These are phyloP conservation scores for Afroboletus lepidellus DNA, from an alignment of 1,284 basidiomycete species.

Conservation along the genomic window DNA sequence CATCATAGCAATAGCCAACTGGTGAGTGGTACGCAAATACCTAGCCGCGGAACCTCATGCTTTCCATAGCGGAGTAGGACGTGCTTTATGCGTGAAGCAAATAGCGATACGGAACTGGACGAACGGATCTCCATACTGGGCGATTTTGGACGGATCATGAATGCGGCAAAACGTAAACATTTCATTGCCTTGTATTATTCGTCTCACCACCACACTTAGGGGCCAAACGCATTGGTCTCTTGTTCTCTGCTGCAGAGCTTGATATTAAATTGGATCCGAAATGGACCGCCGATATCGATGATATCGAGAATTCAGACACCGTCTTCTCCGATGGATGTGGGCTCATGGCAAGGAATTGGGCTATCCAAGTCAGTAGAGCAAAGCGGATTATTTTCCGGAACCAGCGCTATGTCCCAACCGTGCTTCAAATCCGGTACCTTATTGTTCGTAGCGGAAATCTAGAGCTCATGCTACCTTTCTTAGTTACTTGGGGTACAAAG, in stretches of 20 bases:
- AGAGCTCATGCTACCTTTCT: background rate
- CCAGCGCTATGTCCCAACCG: conserved; percentile 54
- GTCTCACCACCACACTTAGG: conserved; percentile 36
- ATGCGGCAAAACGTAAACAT: conserved; percentile 57
- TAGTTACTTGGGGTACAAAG: conserved; percentile 63
- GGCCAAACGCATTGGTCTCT: conserved; percentile 62
- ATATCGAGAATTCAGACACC: conserved; percentile 55
- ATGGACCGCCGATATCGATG: conserved; percentile 52
- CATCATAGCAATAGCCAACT: conserved; percentile 68
- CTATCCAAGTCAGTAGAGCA: conserved; percentile 47
- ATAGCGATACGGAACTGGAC: conserved; percentile 54
- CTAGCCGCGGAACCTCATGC: background rate
- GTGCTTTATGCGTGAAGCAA: conserved; percentile 57
- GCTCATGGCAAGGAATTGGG: conserved; percentile 52
- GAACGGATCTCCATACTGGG: conserved; percentile 52
- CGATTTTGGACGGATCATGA: conserved; percentile 59
- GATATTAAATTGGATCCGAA: conserved; percentile 53
- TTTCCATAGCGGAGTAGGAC: conserved; percentile 51
- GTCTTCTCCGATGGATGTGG: conserved; percentile 69
- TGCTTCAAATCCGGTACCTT: conserved; percentile 59
- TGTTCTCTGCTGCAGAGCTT: conserved; percentile 62
- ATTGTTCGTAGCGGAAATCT: background rate
- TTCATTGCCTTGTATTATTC: background rate
- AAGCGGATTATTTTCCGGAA: conserved; percentile 56
- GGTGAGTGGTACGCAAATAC: conserved; percentile 34